Base-by-base conservation (phyloP, 805 yeast species). In the Dipodascus geniculatus region DNA sequence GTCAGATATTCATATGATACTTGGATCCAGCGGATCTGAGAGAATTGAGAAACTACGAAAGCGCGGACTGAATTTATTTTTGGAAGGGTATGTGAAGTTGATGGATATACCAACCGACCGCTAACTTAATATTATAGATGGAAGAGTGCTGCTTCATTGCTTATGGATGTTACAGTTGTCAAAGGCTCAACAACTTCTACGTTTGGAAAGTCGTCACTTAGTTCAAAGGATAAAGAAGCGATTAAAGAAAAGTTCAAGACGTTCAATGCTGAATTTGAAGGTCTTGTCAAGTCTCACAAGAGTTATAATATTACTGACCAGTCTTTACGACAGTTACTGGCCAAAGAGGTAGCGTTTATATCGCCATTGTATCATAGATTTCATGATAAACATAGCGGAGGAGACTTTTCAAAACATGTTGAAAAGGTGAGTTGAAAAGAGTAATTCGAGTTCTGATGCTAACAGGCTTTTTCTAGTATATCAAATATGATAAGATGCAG, bases 201-300 rank as follows among this genome's bases (percentile, higher is more conserved):
- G 9, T 22, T 22, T 47, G 49, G 49, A 6, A 47, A 47, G n/a
- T 47, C 23, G 49, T 49, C 76, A 71, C 57, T 71, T 58, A 71
- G 80, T 48, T 80, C 81, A n/a, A 85, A 86, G 59, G 96, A 88
- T 58, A 79, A 81, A 57, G 96, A 88, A 53, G 79, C 74, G 51
- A 79, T 88, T 54, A 93, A 91, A 63, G 96, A 93, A 56, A 80
- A 87, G 63, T 88, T 87, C 70, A 79, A 78, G 58, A 82, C 77
- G 55, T 93, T 91, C 71, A 91, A 90, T 65, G 79, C 79, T 24
- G 83, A 83, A 48, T 86, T 93, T 64, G 98, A 93, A 53, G 86
- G 80, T 33, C 78, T 90, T 33, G 77, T 84, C 22, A 75, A 75
- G 28, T 80, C 77, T 54, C 86, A 85, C 63, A 82, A 80, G 61